phyloP scores from a whole-genome alignment of 768 basidiomycete genomes.

The Zangia roseola region DNA sequence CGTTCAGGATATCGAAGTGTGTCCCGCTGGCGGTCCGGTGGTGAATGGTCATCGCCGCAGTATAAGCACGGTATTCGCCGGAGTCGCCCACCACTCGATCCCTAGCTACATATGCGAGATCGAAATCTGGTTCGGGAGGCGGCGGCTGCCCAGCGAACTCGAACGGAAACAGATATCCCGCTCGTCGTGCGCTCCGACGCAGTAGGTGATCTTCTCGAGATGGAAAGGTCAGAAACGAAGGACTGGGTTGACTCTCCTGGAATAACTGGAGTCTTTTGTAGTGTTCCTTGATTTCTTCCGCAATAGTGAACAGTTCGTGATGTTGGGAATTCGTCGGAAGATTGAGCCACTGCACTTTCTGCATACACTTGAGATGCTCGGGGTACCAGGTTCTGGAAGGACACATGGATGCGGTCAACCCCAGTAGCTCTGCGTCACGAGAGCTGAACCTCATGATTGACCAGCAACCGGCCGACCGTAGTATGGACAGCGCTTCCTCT shows the following conservation, averaged over 20 bases:
- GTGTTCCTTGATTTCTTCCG: conserved; percentile 31
- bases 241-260: background rate
- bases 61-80: conserved; percentile 18
- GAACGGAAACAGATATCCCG: conserved; percentile 11
- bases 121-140: background rate
- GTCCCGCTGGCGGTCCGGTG: background rate
- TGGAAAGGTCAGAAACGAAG: conserved; percentile 7
- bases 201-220: conserved; percentile 3
- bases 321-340: conserved; percentile 31
- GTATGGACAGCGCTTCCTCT: conserved; percentile 40
- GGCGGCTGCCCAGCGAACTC: conserved; percentile 6
- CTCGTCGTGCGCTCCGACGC: conserved; percentile 15
- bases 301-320: conserved; percentile 23
- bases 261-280: conserved; percentile 15
- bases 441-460: conserved; percentile 40
- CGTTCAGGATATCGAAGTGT: background rate
- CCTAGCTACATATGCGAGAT: conserved; percentile 13
- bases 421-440: conserved; percentile 33
- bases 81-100: background rate
- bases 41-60: conserved; percentile 9
- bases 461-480: conserved; percentile 36
- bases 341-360: conserved; percentile 35
- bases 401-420: conserved; percentile 33
- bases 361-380: conserved; percentile 36
- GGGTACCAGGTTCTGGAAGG: conserved; percentile 41